A percentile compares a stretch with the other conserved stretches of the same genome.
Evolutionary conservation across 2,329 filamentous ascomycete species (phyloP).

Genomic region (Zalaria obscura): DNA sequence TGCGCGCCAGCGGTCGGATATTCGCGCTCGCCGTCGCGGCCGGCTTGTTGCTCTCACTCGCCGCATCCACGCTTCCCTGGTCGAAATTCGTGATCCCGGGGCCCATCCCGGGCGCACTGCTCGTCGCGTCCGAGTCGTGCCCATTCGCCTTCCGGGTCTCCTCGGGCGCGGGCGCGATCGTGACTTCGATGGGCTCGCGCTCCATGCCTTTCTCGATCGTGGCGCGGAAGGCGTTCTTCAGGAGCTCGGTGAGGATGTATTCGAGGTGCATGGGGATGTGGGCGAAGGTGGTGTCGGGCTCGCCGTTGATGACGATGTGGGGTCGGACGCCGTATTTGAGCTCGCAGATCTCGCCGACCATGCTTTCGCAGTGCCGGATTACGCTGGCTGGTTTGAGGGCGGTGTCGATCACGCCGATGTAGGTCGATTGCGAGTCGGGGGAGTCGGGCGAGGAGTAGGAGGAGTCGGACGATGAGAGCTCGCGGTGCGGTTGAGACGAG

Average conservation of each 20-base stretch:
- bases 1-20: slow-evolving; percentile 30
- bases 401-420: slow-evolving; percentile 93
- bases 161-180: slow-evolving; percentile 61
- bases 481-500: slow-evolving; percentile 56
- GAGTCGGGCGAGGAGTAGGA: slow-evolving; percentile 31
- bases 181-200: slow-evolving; percentile 74
- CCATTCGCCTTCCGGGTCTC: slow-evolving; percentile 14
- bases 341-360: slow-evolving; percentile 93
- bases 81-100: slow-evolving; percentile 17
- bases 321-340: slow-evolving; percentile 87
- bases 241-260: slow-evolving; percentile 89
- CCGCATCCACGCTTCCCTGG: slow-evolving; percentile 22
- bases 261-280: slow-evolving; percentile 93
- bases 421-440: slow-evolving; percentile 35
- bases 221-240: slow-evolving; percentile 94
- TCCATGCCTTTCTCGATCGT: slow-evolving; percentile 75
- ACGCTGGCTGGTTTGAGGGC: slow-evolving; percentile 68
- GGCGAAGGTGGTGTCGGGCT: slow-evolving; percentile 76
- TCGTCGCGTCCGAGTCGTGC: neutral
- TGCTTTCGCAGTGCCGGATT: slow-evolving; percentile 71
- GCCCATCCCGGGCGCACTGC: too few species aligned
- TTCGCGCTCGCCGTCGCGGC: slow-evolving; percentile 15
- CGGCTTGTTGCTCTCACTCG: slow-evolving; percentile 13
- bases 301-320: slow-evolving; percentile 65
- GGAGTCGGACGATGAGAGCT: slow-evolving; percentile 29